Evolutionary conservation across 148 eudicot species (phyloP), one percentile per base, ranked within the genome.

Genomic region (Heliamphora exappendiculata): DNA sequence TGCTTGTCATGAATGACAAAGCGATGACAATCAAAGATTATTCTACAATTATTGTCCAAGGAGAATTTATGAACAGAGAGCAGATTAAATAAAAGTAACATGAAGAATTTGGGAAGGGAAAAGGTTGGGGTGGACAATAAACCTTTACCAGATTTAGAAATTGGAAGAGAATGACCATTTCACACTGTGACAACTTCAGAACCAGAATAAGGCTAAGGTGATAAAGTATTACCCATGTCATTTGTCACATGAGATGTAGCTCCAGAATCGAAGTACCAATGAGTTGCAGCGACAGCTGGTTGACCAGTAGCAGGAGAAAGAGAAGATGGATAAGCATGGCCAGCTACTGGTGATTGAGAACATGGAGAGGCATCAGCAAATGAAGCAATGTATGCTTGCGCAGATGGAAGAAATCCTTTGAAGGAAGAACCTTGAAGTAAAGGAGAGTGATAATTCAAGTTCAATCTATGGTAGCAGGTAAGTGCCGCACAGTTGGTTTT

Each of bases 121-220:
- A 3, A 26, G 6, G 10, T 7, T 1, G 33, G 57, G 0, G 66
- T 62, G 3, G 6, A 13, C 0, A 62, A 3, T 28, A 31, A 0
- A 11, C 66, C 36, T 9, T 62, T 28, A 31, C 66, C 37, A 1
- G 66, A 8, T 11, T 29, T 36, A 0, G 37, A 10, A 0, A 62
- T 19, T 10, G 37, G 66, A 11, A 62, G 0, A 2, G 36, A 0
- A 0, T 29, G 37, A 1, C 67, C 67, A 63, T 14, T 63, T 0
- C 41, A 33, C 9, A 65, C 42, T 16, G n/a, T 17, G 4, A 33
- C 69, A 14, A 19, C 0, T 0, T 1, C 6, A 6, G 2, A 16
- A 0, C 22, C 16, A 2, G 17, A 3, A 0, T 5, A 22, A 0
- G 26, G 7, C 2, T 17, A 0, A 0, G 11, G 0, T 4, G 3